Base-by-base conservation (phyloP, 2,329 filamentous ascomycete species). In the Penicillium sp. region DNA sequence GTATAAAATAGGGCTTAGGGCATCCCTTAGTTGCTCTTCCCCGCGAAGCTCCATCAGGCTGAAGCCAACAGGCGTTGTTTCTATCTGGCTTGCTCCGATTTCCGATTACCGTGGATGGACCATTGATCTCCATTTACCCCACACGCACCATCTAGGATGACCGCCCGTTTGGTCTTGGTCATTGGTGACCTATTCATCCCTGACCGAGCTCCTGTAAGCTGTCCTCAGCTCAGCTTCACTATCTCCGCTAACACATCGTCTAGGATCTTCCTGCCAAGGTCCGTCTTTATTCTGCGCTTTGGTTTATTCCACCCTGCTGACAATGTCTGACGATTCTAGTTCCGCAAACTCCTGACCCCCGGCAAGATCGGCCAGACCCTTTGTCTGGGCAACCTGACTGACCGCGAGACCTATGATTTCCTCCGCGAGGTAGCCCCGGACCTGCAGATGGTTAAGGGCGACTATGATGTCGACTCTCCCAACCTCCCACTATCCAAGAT, bases 181-280 rank as follows among this genome's bases (percentile, higher is more conserved):
- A 91, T 96, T 68, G 91, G 91, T 75, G 92, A 96, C 80, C 86
- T 96, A 54, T 92, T 96, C 80, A 96, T 96, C 78, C 92, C 92
- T 69, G 92, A 96, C 77, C 84, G 92, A 74, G 92, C 91, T 68
- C 87, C 94, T 64, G 92, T 85, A 74, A 67, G 78, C 74, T 53
- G 52, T 49, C 57, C 43, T 48, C 59, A 42, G 36, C 53, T 44
- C 55, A 33, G n/a, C 25, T 38, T 61, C 61, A 63, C 45, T 58
- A 61, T 62, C 58, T 58, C 59, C 23, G 49, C 61, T 56, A 56
- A 64, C 58, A 42, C 41, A 8, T 60, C n/a, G 13, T 19, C 39
- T 66, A 86, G 83, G 84, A 96, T 76, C 93, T 96, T 70, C 92
- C 92, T 59, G 83, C 89, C 75, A 96, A 96, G 87, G 91, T 92